Conservation (phyloP, 2,329 filamentous ascomycete species). For the Stagonosporopsis vannaccii region DNA sequence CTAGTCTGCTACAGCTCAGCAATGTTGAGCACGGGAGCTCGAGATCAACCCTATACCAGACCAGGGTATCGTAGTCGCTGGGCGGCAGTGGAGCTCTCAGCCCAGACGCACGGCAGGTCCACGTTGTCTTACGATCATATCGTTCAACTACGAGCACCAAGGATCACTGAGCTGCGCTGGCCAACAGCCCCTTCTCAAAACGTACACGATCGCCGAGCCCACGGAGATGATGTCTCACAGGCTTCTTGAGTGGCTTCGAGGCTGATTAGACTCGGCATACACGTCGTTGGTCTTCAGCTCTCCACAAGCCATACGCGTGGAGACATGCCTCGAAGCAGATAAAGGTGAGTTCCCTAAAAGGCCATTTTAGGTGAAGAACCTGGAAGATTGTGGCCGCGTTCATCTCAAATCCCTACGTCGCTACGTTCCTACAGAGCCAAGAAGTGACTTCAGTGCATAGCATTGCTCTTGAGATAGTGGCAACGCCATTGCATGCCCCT, state of each 20-base stretch:
- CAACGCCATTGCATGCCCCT: not conserved
- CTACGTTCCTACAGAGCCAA: not conserved
- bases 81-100: not conserved
- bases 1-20: slow-evolving; percentile 3
- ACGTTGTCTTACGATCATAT: not conserved
- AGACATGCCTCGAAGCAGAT: not conserved
- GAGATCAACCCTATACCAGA: not conserved
- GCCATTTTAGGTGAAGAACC: not conserved
- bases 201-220: not conserved
- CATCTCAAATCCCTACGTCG: not conserved
- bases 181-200: not conserved
- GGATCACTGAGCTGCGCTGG: not conserved
- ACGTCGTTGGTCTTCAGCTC: slow-evolving; percentile 9
- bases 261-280: slow-evolving; percentile 1
- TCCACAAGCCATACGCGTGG: not conserved
- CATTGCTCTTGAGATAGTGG: slow-evolving; percentile 8
- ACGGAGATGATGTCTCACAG: slow-evolving; percentile 6
- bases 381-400: not conserved
- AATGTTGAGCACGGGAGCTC: not conserved
- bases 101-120: not conserved
- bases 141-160: not conserved
- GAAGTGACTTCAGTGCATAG: slow-evolving; percentile 3
- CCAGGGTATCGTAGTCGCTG: not conserved
- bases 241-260: not conserved
- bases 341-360: not conserved